Base-by-base conservation (phyloP, 148 eudicot species). In the Tetragonia tetragonoides region DNA sequence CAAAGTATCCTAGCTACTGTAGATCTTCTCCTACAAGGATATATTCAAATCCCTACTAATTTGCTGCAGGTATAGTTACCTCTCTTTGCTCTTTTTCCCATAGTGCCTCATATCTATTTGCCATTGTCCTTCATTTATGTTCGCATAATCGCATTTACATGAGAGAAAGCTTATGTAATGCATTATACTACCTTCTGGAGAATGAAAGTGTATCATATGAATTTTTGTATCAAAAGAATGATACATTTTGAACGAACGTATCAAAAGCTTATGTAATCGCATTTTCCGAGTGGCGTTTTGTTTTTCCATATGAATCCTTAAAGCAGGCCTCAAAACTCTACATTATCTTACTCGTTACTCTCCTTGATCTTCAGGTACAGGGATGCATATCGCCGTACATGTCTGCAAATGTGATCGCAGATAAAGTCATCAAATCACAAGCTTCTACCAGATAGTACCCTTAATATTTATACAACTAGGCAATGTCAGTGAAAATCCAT, bases 341-440 rank as follows among this genome's bases (percentile, higher is more conserved):
- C 34, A 28, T 28, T 28, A 28, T 28, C 34, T 28, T 28, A 28
- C 34, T 28, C 34, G 72, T 24, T 57, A 10, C 4, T 51, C 38
- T 51, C 37, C 46, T 34, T 49, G 39, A 17, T 75, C 62, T 87
- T 75, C 88, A 92, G 97, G 92, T 87, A 46, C 89, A 88, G 65
- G 96, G 93, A 63, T 93, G 91, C 79, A 64, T 87, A 73, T 90
- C 94, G 0, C 98, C 98, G 7, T 93, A 93, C 86, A 90, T 91
- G 96, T 84, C 96, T 42, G 78, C 90, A 68, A 90, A 91, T 83
- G 96, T 86, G 42, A 66, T 91, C 67, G 87, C 24, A 59, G 28
- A 23, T 24, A 76, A 24, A 66, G 34, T 38, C 18, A 37, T 28
- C 17, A 49, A 49, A 66, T 49, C 16, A 5, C 63, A 20, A 17